These are phyloP conservation scores for Botryotinia narcissicola DNA, from an alignment of 2,329 filamentous ascomycete species.

Conservation along the genomic window DNA sequence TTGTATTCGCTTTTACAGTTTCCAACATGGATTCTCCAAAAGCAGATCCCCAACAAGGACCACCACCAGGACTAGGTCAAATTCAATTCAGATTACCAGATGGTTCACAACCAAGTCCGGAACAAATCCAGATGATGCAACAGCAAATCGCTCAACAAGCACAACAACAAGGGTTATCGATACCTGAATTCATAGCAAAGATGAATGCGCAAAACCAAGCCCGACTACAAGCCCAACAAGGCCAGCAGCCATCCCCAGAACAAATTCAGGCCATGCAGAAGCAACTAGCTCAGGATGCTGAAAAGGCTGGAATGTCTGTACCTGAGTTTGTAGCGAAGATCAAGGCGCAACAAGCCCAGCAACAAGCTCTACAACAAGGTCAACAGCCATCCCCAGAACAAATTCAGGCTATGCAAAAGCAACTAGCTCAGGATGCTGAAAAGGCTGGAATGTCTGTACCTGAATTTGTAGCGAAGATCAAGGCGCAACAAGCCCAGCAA, in stretches of 20 bases:
- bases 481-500: constrained; percentile 52
- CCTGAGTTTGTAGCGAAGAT: constrained; percentile 77
- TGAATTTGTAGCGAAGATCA: constrained; percentile 73
- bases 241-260: constrained; percentile 66
- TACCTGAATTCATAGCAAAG: constrained; percentile 77
- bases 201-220: constrained; percentile 46
- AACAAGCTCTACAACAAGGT: constrained; percentile 31
- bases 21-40: constrained; percentile 11
- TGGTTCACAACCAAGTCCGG: constrained; percentile 61
- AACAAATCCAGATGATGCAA: constrained; percentile 84
- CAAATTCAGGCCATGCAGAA: constrained; percentile 83
- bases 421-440: constrained; percentile 77
- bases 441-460: constrained; percentile 82
- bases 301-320: constrained; percentile 79
- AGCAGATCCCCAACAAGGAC: constrained; percentile 8
- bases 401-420: constrained; percentile 78
- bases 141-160: constrained; percentile 80
- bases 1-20: not conserved
- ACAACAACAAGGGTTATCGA: constrained; percentile 76
- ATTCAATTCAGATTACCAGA: constrained; percentile 31
- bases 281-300: constrained; percentile 77
- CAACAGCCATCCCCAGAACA: constrained; percentile 74
- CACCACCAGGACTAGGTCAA: constrained; percentile 24
- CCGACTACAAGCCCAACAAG: constrained; percentile 16
- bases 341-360: constrained; percentile 53